Evolutionary conservation across 495 filamentous ascomycete genomes (phyloP).

Genomic region (Neurospora terricola): DNA sequence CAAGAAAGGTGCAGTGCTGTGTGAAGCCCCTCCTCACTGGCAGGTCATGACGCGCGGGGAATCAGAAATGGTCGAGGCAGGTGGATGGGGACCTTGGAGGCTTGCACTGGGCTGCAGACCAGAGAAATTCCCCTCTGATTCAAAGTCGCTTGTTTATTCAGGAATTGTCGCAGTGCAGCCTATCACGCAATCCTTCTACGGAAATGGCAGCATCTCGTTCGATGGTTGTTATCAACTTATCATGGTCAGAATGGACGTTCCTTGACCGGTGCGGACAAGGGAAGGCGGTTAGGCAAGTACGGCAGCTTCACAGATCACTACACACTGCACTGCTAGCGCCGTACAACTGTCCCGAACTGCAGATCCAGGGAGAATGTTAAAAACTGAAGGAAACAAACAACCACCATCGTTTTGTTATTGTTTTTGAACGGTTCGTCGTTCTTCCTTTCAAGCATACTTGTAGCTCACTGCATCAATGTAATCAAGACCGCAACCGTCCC

Average conservation of each 20-base stretch:
- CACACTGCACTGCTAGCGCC: not conserved
- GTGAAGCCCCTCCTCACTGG: not conserved
- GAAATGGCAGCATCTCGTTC: not conserved
- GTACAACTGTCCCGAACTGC: not conserved
- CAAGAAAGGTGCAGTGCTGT: not conserved
- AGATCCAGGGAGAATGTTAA: not conserved
- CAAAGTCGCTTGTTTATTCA: not conserved
- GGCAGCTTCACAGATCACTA: not conserved
- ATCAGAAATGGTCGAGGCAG: not conserved
- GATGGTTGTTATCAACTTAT: not conserved
- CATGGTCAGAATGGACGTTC: not conserved
- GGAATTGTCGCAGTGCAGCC: not conserved
- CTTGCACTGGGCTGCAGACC: not conserved
- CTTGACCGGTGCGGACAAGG: not conserved
- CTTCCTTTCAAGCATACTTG: not conserved
- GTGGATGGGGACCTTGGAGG: not conserved
- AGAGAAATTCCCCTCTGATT: not conserved
- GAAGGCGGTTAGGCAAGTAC: not conserved
- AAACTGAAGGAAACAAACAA: not conserved
- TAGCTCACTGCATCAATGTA: not conserved
- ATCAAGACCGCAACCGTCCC: not conserved
- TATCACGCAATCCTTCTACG: not conserved
- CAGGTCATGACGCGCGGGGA: not conserved
- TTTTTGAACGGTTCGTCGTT: not conserved
- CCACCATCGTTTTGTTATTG: not conserved